Percentiles rank a stretch among this genome's conserved stretches.
phyloP scores from a whole-genome alignment of 73 alveolate genomes.

The Paraurostyla sp. region DNA sequence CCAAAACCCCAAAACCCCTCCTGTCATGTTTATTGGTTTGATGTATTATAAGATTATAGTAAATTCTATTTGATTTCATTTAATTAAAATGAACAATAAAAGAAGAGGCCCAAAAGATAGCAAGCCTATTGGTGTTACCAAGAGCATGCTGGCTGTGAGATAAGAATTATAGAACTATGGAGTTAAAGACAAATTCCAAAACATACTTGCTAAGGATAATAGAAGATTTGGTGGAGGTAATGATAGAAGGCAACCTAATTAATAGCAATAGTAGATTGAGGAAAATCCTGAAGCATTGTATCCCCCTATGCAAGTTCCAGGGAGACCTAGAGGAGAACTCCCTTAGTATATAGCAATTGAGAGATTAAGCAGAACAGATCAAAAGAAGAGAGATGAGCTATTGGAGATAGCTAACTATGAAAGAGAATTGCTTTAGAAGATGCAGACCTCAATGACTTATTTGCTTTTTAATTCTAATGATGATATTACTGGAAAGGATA shows the following conservation, averaged over 20 bases:
- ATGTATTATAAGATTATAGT: too few species aligned
- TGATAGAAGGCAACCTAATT: neutral
- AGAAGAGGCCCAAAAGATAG: conserved; percentile 14
- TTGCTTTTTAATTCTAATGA: conserved; percentile 19
- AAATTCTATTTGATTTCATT: too few species aligned
- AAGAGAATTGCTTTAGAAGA: neutral
- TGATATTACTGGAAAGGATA: conserved; percentile 26
- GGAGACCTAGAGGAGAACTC: conserved; percentile 30
- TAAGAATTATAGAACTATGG: conserved; percentile 50
- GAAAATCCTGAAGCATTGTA: conserved; percentile 49
- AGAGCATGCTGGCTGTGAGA: conserved; percentile 32
- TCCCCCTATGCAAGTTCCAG: conserved; percentile 41
- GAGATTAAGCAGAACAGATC: conserved; percentile 5
- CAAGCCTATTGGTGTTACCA: conserved; percentile 46
- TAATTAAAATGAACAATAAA: conserved; percentile 5
- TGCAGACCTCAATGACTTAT: conserved; percentile 8
- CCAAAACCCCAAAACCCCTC: too few species aligned
- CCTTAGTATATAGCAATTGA: neutral
- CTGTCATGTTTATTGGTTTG: too few species aligned
- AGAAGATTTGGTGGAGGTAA: neutral
- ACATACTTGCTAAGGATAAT: conserved; percentile 1
- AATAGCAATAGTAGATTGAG: neutral
- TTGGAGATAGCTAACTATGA: conserved; percentile 11
- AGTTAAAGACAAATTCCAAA: conserved; percentile 27
- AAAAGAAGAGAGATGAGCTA: conserved; percentile 13